A percentile compares a stretch with the other conserved stretches of the same genome.
These are phyloP conservation scores for Clavispora fructus DNA, from an alignment of 805 yeast species.

Conservation along the genomic window DNA sequence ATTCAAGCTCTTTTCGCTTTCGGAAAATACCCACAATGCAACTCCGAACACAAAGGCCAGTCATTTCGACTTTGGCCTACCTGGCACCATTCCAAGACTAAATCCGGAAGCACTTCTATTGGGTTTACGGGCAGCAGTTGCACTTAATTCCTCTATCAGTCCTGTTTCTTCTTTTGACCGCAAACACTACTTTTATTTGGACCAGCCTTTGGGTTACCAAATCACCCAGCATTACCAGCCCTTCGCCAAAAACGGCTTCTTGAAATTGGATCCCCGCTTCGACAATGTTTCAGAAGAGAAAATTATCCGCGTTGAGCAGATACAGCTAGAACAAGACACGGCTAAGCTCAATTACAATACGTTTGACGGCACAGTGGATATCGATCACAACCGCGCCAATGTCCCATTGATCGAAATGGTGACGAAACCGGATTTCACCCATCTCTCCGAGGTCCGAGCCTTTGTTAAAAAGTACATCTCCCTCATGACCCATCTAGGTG, in stretches of 20 bases:
- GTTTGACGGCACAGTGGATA: slow-evolving; percentile 34
- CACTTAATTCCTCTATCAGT: slow-evolving; percentile 58
- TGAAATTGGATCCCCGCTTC: slow-evolving; percentile 42
- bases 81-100: slow-evolving; percentile 85
- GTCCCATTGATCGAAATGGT: slow-evolving; percentile 87
- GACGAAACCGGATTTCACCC: slow-evolving; percentile 79
- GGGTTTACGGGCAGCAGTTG: slow-evolving; percentile 70
- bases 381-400: slow-evolving; percentile 82
- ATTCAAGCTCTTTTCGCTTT: slow-evolving; percentile 70
- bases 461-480: slow-evolving; percentile 80
- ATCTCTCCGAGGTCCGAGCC: slow-evolving; percentile 61
- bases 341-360: slow-evolving; percentile 65
- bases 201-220: slow-evolving; percentile 95
- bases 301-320: slow-evolving; percentile 61
- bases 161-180: slow-evolving; percentile 70
- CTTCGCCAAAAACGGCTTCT: slow-evolving; percentile 60
- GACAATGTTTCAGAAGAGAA: slow-evolving; percentile 48
- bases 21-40: slow-evolving; percentile 20
- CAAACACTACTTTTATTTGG: slow-evolving; percentile 94
- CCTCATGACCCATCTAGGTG: slow-evolving; percentile 58
- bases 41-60: slow-evolving; percentile 69
- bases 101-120: slow-evolving; percentile 68
- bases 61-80: slow-evolving; percentile 78
- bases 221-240: slow-evolving; percentile 87
- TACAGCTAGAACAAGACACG: slow-evolving; percentile 94